Evolutionary conservation across 805 yeast genomes (phyloP).

Genomic region (Candida tammaniensis): DNA sequence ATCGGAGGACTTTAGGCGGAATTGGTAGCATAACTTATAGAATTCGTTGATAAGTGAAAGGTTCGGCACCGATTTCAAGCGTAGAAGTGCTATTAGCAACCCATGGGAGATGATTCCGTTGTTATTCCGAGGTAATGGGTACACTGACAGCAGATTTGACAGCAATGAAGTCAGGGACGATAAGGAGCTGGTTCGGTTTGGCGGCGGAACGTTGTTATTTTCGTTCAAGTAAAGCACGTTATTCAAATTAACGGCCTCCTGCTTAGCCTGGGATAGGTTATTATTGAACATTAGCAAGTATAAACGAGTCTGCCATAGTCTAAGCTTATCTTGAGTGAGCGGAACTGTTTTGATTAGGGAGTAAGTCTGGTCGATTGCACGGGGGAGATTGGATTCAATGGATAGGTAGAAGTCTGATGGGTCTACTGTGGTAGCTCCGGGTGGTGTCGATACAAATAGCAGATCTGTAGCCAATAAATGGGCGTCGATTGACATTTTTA

Average conservation of each 20-base stretch:
- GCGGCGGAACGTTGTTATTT: slow-evolving; percentile 16
- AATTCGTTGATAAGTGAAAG: slow-evolving; percentile 40
- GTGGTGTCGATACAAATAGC: slow-evolving; percentile 4
- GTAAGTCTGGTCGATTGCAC: slow-evolving; percentile 7
- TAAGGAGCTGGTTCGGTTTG: slow-evolving; percentile 4
- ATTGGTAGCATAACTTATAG: slow-evolving; percentile 41
- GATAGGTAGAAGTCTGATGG: not conserved
- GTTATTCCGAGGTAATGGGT: slow-evolving; percentile 39
- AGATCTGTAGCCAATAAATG: slow-evolving; percentile 1
- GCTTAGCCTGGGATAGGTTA: slow-evolving; percentile 28
- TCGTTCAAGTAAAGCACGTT: slow-evolving; percentile 33
- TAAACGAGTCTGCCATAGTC: slow-evolving; percentile 38
- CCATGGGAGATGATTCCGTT: slow-evolving; percentile 23
- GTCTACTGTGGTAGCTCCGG: not conserved
- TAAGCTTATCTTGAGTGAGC: slow-evolving; percentile 13
- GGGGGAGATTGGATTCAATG: slow-evolving; percentile 1
- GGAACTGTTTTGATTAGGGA: slow-evolving; percentile 7
- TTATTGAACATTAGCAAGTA: slow-evolving; percentile 27
- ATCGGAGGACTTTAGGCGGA: slow-evolving; percentile 21
- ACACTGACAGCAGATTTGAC: slow-evolving; percentile 18
- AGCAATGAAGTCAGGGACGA: too few species aligned
- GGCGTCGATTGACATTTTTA: not conserved
- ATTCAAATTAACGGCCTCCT: slow-evolving; percentile 36
- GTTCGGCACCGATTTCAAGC: slow-evolving; percentile 44
- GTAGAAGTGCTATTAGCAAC: slow-evolving; percentile 31